These are phyloP conservation scores for Ceratobasidium sp. DNA, from an alignment of 1,284 basidiomycete species.

Conservation along the genomic window DNA sequence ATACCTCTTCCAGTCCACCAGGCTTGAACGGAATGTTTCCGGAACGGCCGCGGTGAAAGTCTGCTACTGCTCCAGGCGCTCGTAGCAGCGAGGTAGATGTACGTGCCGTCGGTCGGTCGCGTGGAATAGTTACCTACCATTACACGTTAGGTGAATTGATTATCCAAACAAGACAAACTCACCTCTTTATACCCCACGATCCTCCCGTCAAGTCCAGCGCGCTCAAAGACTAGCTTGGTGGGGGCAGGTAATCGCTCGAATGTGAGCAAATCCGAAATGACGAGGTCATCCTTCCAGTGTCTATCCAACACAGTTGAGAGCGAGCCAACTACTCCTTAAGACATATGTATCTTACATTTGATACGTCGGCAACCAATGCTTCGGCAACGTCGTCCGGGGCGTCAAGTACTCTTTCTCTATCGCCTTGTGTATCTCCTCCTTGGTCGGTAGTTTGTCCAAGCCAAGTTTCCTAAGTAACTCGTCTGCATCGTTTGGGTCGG, in stretches of 20 bases:
- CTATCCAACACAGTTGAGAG: constrained; percentile 59
- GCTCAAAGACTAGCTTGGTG: constrained; percentile 81
- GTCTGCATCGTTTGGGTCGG: constrained; percentile 59
- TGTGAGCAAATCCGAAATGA: constrained; percentile 72
- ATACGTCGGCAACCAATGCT: constrained; percentile 78
- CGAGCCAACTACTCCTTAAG: not conserved
- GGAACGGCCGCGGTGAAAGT: constrained; percentile 93
- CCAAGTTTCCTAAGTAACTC: constrained; percentile 67
- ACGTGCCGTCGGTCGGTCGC: constrained; percentile 66
- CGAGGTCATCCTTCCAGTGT: constrained; percentile 75
- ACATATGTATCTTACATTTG: constrained; percentile 70
- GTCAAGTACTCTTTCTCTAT: constrained; percentile 78
- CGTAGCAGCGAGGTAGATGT: constrained; percentile 87
- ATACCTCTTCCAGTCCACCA: constrained; percentile 81
- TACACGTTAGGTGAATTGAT: constrained; percentile 60
- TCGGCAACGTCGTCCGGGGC: constrained; percentile 71
- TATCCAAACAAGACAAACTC: constrained; percentile 42
- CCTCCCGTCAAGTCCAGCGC: constrained; percentile 81
- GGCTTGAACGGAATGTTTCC: constrained; percentile 93
- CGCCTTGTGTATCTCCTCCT: constrained; percentile 70
- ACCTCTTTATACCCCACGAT: constrained; percentile 87
- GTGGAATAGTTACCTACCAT: constrained; percentile 55
- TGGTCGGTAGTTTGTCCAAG: constrained; percentile 68
- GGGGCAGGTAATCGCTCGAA: constrained; percentile 79
- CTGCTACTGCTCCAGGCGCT: constrained; percentile 79